Evolutionary conservation across 257 asterid species (phyloP), one percentile per base, ranked within the genome.

Genomic region (Coffea canephora): DNA sequence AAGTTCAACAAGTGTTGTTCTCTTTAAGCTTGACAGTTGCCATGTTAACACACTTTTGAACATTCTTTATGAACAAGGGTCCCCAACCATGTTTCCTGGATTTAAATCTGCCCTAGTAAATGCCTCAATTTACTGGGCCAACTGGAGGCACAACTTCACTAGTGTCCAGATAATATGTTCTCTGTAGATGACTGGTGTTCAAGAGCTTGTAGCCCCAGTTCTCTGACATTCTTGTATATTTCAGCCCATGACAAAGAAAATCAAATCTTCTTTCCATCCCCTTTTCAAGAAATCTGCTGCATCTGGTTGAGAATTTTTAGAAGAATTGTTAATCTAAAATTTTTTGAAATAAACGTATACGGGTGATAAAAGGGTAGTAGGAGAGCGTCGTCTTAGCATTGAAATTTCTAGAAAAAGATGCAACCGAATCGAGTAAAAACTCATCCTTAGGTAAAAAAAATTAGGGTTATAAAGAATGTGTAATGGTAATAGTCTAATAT

Each of bases 11-110:
- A 50, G 50, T 9, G 41, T 39, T 45, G 41, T 39, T 45, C 49
- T 31, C 21, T 66, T 27, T 27, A 31, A 45, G 21, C 8, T 65
- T 27, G 19, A 45, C 43, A 75, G 78, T 57, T 57, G 54, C 69
- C 31, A 36, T 74, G 55, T 39, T 43, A 65, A 43, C 69, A 67
- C 67, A 67, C 72, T 31, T 67, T 77, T 49, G 66, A 49, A 34
- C 5, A 6, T 34, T 77, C 43, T 67, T 77, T 74, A 69, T 67
- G 55, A 50, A 55, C n/a, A 69, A 67, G 21, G 80, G 39, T 13
- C 74, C 80, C 41, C 67, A 18, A 77, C 10, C 45, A 41, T 55
- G 77, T 19, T 69, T 41, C 52, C 73, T 8, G 8, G 27, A 19
- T 18, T 18, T 69, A 41, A 69, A 69, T 69, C 31, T 69, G 59